A percentile compares a stretch with the other conserved stretches of the same genome.
These are phyloP conservation scores for Filobasidium floriforme DNA, from an alignment of 768 basidiomycete genomes.

Conservation along the genomic window DNA sequence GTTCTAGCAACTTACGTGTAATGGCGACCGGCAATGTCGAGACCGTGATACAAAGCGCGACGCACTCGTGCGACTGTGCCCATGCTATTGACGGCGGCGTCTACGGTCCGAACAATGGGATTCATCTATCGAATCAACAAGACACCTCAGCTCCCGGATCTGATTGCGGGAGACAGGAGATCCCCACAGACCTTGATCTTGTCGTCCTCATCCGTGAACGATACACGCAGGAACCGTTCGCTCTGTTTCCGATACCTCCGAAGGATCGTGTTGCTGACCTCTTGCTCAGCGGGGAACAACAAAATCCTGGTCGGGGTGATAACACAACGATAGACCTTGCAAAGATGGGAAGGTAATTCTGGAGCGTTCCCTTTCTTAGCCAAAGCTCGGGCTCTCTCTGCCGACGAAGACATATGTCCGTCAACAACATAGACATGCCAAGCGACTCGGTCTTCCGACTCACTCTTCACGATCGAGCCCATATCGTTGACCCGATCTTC, in stretches of 20 bases:
- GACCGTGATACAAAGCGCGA: slow-evolving; percentile 35
- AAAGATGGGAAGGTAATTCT: neutral
- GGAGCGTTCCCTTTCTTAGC: neutral
- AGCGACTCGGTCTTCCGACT: slow-evolving; percentile 8
- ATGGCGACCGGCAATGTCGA: slow-evolving; percentile 33
- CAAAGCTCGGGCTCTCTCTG: neutral
- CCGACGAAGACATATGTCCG: neutral
- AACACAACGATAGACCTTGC: slow-evolving; percentile 25
- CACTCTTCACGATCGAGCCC: slow-evolving; percentile 28
- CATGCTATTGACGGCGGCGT: slow-evolving; percentile 25
- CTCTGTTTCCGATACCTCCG: slow-evolving; percentile 29
- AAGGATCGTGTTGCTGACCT: slow-evolving; percentile 41
- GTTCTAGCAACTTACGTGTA: no score
- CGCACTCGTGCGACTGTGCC: slow-evolving; percentile 40
- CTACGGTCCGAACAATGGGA: slow-evolving; percentile 30
- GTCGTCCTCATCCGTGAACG: slow-evolving; percentile 43
- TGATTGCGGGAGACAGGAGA: neutral
- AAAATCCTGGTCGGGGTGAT: slow-evolving; percentile 41
- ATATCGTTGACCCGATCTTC: slow-evolving; percentile 37
- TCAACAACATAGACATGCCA: neutral
- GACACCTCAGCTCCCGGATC: neutral
- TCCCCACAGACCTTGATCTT: slow-evolving; percentile 29
- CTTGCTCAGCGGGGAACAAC: slow-evolving; percentile 37
- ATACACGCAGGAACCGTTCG: slow-evolving; percentile 37
- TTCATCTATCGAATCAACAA: slow-evolving; percentile 25